These are phyloP conservation scores for Abelmoschus esculentus DNA, from an alignment of 345 rosid species.

Conservation along the genomic window DNA sequence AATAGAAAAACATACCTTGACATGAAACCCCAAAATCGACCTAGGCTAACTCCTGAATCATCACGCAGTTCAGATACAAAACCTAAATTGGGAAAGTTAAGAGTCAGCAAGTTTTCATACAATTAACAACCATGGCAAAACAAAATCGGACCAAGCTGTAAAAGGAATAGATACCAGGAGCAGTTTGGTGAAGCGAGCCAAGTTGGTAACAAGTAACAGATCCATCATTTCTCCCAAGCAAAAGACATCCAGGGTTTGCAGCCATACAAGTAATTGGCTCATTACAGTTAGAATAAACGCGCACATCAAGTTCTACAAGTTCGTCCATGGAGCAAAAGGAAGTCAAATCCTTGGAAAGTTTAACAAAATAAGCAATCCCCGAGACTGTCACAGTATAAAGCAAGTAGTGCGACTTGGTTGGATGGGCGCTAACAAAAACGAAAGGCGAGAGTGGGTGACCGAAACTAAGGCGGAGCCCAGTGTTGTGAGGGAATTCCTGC, in stretches of 20 bases:
- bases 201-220: conserved; percentile 54
- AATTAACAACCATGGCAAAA: not conserved
- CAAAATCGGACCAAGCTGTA: not conserved
- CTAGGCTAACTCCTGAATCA: conserved; percentile 47
- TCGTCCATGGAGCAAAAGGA: conserved; percentile 43
- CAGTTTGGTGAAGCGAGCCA: conserved; percentile 31
- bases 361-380: conserved; percentile 57
- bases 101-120: conserved; percentile 5
- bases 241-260: conserved; percentile 49
- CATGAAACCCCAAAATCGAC: conserved; percentile 78
- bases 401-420: conserved; percentile 29
- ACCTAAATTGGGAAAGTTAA: conserved; percentile 28
- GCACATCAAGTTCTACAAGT: conserved; percentile 39
- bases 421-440: conserved; percentile 38
- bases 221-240: conserved; percentile 64
- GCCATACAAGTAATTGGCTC: conserved; percentile 43
- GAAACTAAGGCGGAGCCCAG: conserved; percentile 60
- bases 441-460: conserved; percentile 58
- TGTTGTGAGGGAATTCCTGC: conserved; percentile 32
- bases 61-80: conserved; percentile 63
- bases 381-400: conserved; percentile 57
- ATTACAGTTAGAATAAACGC: conserved; percentile 21
- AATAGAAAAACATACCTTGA: conserved; percentile 46
- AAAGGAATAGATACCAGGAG: conserved; percentile 42
- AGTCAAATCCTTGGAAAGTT: conserved; percentile 33